A percentile compares a stretch with the other conserved stretches of the same genome.
These are phyloP conservation scores for Passalora sequoiae DNA, from an alignment of 2,329 filamentous ascomycete genomes.

Conservation along the genomic window DNA sequence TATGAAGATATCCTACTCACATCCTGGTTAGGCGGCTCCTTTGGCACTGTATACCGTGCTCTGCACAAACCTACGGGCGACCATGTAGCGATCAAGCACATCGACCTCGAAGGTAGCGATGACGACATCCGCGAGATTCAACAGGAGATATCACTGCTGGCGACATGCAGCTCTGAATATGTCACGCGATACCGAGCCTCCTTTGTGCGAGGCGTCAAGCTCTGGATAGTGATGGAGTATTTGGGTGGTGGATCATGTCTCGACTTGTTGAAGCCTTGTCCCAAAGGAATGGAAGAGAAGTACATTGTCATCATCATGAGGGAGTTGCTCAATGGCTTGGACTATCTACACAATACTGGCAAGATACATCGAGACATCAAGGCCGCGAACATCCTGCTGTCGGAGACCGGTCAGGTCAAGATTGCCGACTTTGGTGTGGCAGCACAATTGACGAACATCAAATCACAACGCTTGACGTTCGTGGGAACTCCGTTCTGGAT, in stretches of 20 bases:
- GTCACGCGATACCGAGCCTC: slow-evolving; percentile 96
- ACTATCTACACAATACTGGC: slow-evolving; percentile 89
- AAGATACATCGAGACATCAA: slow-evolving; percentile 99
- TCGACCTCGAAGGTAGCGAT: slow-evolving; percentile 96
- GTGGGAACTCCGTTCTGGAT: slow-evolving; percentile 98
- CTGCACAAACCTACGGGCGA: slow-evolving; percentile 87
- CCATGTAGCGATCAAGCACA: slow-evolving; percentile 95
- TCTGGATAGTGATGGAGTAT: slow-evolving; percentile 99
- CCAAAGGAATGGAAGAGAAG: slow-evolving; percentile 65
- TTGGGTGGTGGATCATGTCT: slow-evolving; percentile 91
- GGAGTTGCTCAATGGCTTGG: slow-evolving; percentile 80
- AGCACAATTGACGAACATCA: slow-evolving; percentile 93
- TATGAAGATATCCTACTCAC: slow-evolving; percentile 5
- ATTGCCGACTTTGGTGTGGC: slow-evolving; percentile 96
- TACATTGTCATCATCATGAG: slow-evolving; percentile 94
- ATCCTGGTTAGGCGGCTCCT: slow-evolving; percentile 68
- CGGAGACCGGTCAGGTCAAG: slow-evolving; percentile 81
- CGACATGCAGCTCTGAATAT: slow-evolving; percentile 87
- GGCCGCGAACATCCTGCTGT: slow-evolving; percentile 93
- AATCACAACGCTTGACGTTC: slow-evolving; percentile 94
- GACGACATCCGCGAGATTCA: slow-evolving; percentile 98
- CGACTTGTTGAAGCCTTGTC: slow-evolving; percentile 85
- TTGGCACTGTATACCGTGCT: slow-evolving; percentile 94
- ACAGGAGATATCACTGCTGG: slow-evolving; percentile 90
- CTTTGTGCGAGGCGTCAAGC: slow-evolving; percentile 89